A percentile compares a stretch with the other conserved stretches of the same genome.
Conservation (phyloP, 495 filamentous ascomycete species). For the Hypoxylon lienhwacheense region DNA sequence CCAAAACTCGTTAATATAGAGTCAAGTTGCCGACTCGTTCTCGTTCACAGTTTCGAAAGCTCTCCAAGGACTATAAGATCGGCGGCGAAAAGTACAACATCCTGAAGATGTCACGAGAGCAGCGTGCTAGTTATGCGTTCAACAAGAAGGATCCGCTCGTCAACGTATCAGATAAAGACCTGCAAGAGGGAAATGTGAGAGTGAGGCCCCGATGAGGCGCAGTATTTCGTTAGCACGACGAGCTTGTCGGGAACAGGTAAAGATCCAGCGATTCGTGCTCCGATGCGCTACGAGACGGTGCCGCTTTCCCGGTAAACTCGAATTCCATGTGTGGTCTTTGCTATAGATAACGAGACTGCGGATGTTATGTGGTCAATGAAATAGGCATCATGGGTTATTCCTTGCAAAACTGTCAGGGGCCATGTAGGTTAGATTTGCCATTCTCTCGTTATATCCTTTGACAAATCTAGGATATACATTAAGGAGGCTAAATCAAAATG, state of each 20-base stretch:
- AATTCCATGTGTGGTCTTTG: conserved; percentile 14
- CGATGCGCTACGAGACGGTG: background rate
- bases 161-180: conserved; percentile 24
- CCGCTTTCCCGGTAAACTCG: conserved; percentile 8
- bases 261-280: background rate
- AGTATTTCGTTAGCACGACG: conserved; percentile 2
- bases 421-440: conserved; percentile 15
- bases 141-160: conserved; percentile 29
- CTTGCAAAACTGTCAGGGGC: conserved; percentile 13
- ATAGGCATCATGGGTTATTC: conserved; percentile 23
- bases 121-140: conserved; percentile 20
- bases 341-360: conserved; percentile 5
- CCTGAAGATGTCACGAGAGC: conserved; percentile 22
- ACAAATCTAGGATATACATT: conserved; percentile 20
- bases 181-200: conserved; percentile 22
- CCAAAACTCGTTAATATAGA: background rate
- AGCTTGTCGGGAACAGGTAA: conserved; percentile 7
- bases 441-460: conserved; percentile 14
- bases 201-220: conserved; percentile 19
- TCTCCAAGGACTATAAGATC: conserved; percentile 26
- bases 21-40: background rate
- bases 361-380: conserved; percentile 15
- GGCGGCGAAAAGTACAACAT: conserved; percentile 27
- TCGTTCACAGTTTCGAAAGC: conserved; percentile 21
- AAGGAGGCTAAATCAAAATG: conserved; percentile 14